These are phyloP conservation scores for Heterobasidion parviporum DNA, from an alignment of 1,284 basidiomycete species.

Conservation along the genomic window DNA sequence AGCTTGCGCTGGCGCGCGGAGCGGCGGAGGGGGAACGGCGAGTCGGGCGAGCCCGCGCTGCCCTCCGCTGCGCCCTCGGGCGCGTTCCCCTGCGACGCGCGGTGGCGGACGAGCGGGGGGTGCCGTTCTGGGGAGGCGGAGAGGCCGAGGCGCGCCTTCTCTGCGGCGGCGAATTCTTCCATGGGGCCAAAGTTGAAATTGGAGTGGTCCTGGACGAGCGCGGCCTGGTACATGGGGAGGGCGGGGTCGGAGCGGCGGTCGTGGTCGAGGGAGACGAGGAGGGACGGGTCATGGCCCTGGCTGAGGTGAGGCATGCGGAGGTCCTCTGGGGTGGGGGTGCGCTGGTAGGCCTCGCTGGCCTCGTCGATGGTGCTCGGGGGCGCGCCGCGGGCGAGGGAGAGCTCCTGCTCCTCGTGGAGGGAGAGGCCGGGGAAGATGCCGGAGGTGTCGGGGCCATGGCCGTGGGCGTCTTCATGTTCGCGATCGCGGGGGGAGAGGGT, in stretches of 20 bases:
- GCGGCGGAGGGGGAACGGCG: constrained; percentile 22
- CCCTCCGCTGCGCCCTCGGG: not conserved
- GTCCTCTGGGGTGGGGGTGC: constrained; percentile 4
- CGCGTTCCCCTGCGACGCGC: not conserved
- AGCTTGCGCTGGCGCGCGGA: constrained; percentile 71
- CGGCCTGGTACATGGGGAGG: constrained; percentile 57
- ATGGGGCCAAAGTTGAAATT: constrained; percentile 71
- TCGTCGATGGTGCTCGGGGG: constrained; percentile 5
- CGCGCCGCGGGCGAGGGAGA: constrained; percentile 31
- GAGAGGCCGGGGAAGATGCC: constrained; percentile 31
- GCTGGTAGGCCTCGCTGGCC: constrained; percentile 7
- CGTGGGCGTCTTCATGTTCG: constrained; percentile 12
- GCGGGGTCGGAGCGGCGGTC: constrained; percentile 23
- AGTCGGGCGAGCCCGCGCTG: constrained; percentile 9
- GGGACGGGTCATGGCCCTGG: constrained; percentile 38
- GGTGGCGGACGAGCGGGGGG: constrained; percentile 7
- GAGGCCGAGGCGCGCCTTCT: constrained; percentile 55
- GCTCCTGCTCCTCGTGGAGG: constrained; percentile 34
- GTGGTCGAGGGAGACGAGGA: constrained; percentile 27
- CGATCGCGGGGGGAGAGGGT: constrained; percentile 12
- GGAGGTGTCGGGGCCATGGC: constrained; percentile 9
- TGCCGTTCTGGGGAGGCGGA: constrained; percentile 26
- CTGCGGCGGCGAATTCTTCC: constrained; percentile 73
- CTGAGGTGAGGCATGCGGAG: constrained; percentile 22
- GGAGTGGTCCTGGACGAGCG: constrained; percentile 27